phyloP scores from a whole-genome alignment of 768 basidiomycete species.

The Sarcodon aspratus region DNA sequence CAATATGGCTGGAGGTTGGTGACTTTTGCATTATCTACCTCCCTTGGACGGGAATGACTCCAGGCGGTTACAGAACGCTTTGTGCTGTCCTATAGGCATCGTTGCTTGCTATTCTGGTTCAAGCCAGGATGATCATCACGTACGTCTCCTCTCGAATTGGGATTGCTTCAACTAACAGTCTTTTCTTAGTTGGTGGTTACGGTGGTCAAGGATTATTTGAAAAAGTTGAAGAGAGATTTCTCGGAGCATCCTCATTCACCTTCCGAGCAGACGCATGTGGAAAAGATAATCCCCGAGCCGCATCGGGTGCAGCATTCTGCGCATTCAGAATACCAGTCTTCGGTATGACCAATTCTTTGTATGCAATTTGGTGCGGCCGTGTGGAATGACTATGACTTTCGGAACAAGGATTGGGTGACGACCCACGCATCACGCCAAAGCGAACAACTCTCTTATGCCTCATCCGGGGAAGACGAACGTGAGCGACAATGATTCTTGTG shows the following conservation, averaged over 20 bases:
- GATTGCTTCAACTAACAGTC: neutral
- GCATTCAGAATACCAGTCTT: too few species aligned
- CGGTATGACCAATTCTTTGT: too few species aligned
- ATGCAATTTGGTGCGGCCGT: too few species aligned
- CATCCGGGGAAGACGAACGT: too few species aligned
- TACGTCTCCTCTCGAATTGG: conserved; percentile 22
- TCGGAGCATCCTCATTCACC: too few species aligned
- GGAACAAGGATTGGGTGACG: too few species aligned
- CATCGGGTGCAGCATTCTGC: too few species aligned
- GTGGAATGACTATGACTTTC: too few species aligned
- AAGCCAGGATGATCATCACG: conserved; percentile 69
- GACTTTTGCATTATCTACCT: neutral
- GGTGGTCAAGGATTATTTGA: conserved; percentile 59
- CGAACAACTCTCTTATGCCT: too few species aligned
- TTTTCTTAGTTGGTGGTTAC: conserved; percentile 43
- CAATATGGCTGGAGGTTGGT: conserved; percentile 71
- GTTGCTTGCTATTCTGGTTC: conserved; percentile 76
- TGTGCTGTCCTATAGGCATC: conserved; percentile 74
- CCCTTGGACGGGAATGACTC: conserved; percentile 1
- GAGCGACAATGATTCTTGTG: neutral
- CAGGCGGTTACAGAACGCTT: conserved; percentile 46
- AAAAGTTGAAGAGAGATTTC: conserved; percentile 31
- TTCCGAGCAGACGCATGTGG: too few species aligned
- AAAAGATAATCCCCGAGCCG: too few species aligned
- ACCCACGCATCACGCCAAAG: too few species aligned